Base-by-base conservation (phyloP, 805 yeast species). In the Suhomyces pyralidae region DNA sequence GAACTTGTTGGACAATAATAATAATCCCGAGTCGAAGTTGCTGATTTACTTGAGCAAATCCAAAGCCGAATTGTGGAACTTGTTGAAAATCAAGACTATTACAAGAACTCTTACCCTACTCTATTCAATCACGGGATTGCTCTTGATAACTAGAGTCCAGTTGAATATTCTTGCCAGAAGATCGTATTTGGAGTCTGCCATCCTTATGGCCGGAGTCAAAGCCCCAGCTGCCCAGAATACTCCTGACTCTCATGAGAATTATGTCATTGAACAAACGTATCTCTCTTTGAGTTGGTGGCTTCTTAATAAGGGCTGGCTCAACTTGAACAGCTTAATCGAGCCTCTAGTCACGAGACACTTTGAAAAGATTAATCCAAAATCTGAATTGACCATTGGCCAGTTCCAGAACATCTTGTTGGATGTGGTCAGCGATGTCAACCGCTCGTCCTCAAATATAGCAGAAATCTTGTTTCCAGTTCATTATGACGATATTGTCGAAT, bases 281-380 rank as follows among this genome's bases (percentile, higher is more conserved):
- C 75, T 93, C 46, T 86, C 96, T 0, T 80, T 90, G 56, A 86
- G 92, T 55, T 93, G 97, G 97, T 93, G 97, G 97, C 68, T 93
- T 45, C 74, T 93, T 48, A 91, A 93, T 67, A 82, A 84, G 57
- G 98, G 98, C 0, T 90, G 94, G 91, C 61, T 77, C 20, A 71
- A 76, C 32, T 70, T 89, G 34, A 76, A 81, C 20, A 70, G 75
- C 26, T 68, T 77, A 19, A 81, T 90, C 26, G 82, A 83, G 60
- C 63, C 67, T 1, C 71, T 81, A 3, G 92, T 93, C 3, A 76
- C 73, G 28, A 76, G 74, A 30, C 84, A 83, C 22, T 90, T 90
- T 65, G 79, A 74, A 9, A 77, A 76, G 9, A 71, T 88, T 26
- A 85, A 83, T 56, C 96, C 96, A 32, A 79, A 91, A 57, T 82